Evolutionary conservation across 768 basidiomycete species (phyloP).

Genomic region (Tulasnella sp.): DNA sequence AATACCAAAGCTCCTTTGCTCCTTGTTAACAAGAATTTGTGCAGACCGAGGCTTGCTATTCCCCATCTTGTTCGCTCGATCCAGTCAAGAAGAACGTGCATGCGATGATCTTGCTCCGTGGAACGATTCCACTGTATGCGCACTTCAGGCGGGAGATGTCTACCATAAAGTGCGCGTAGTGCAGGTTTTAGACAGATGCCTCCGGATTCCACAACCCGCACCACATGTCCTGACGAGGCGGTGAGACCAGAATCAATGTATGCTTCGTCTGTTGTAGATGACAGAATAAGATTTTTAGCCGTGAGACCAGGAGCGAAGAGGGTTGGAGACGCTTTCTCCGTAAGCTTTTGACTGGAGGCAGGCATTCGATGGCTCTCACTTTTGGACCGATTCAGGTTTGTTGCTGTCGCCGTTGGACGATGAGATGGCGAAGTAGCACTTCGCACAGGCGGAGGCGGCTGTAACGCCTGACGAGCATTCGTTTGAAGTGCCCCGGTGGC

Average conservation of each 20-base stretch:
- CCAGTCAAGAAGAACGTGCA: slow-evolving; percentile 10
- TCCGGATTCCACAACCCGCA: slow-evolving; percentile 7
- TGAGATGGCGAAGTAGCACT: neutral
- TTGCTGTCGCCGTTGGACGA: neutral
- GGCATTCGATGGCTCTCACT: slow-evolving; percentile 2
- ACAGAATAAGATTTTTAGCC: slow-evolving; percentile 13
- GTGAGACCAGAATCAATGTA: slow-evolving; percentile 7
- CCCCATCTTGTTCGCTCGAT: slow-evolving; percentile 10
- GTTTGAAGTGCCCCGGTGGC: neutral
- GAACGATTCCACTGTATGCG: slow-evolving; percentile 6
- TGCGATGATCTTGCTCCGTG: slow-evolving; percentile 1
- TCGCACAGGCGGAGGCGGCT: neutral
- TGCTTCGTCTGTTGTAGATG: neutral
- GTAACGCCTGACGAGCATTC: neutral
- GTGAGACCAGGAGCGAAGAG: slow-evolving; percentile 10
- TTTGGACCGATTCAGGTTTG: slow-evolving; percentile 8
- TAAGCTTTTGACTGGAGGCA: neutral
- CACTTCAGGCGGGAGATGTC: slow-evolving; percentile 1
- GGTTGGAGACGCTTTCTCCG: slow-evolving; percentile 1
- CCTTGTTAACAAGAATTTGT: slow-evolving; percentile 12
- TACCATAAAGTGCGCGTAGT: slow-evolving; percentile 1
- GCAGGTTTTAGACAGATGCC: slow-evolving; percentile 11
- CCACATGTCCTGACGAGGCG: slow-evolving; percentile 9
- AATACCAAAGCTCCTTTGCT: slow-evolving; percentile 8
- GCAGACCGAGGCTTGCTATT: slow-evolving; percentile 13